Evolutionary conservation across 208 protist species (phyloP), one percentile per base, ranked within the genome.

Genomic region (Crithidia fasciculata): DNA sequence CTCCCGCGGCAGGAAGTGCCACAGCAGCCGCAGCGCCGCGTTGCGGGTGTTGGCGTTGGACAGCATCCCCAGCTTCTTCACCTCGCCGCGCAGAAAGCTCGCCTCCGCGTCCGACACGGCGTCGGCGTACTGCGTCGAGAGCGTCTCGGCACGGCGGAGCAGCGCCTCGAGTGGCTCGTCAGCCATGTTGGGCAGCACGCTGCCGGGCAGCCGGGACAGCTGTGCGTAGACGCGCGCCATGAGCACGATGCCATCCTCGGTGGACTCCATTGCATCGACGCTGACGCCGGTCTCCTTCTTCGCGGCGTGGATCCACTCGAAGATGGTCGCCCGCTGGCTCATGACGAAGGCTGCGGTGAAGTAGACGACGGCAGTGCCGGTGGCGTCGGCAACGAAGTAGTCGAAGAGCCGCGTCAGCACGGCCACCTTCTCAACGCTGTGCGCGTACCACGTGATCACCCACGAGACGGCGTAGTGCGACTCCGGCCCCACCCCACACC

Each of bases 361-460:
- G 63, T 90, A 95, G n/a, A 96, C 67, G 2, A 94, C 82, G 8
- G 70, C 74, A 10, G 77, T 66, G 40, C 80, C 82, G 44, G 78
- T 69, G 43, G 84, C 81, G 54, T 95, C 85, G 0, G 60, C 82
- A 19, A 96, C 68, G 58, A 93, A 88, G 78, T 88, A 92, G 74
- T 94, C 90, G 67, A 96, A 91, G 40, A 96, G 59, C 1, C 87
- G 84, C 9, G 73, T 78, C 15, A 95, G 69, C n/a, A 83, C 75
- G 2, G 66, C 52, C 8, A 72, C 28, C 72, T 86, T 85, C 18
- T 84, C 66, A 54, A 92, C 66, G 50, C 75, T 72, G 80, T 94
- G 88, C 16, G 81, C 78, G 69, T 86, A 96, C 92, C 92, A 96
- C 60, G 92, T 96, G 55, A 96, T 93, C 15, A 96, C 68, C 90